Evolutionary conservation across 768 basidiomycete species (phyloP), one percentile per base, ranked within the genome.

Genomic region (Erythrobasidium yunnanense): DNA sequence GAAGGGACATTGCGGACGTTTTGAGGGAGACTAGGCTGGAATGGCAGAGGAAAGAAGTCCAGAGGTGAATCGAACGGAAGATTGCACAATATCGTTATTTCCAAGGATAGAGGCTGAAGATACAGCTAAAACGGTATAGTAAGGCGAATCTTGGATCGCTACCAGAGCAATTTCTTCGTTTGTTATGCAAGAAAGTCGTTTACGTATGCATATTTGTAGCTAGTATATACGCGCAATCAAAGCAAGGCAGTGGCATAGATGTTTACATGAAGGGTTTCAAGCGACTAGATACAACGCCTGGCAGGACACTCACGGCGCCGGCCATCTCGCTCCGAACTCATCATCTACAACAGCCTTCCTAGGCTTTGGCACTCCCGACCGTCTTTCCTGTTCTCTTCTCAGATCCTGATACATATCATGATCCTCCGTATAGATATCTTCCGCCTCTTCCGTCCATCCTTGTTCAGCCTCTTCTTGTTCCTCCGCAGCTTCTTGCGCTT

Each of bases 1-100:
- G 85, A 25, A 46, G 33, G 32, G 56, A 38, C 25, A 45, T 58
- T 22, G 38, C 4, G 5, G 54, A 5, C 23, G 22, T 55, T 4
- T 22, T 55, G 4, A 22, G 30, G 15, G 35, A 34, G 25, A 33
- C 30, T 29, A 29, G 22, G 38, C 30, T 34, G 32, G 54, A 55
- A 4, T 55, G 30, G 15, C 25, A 55, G 54, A 4, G 22, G 27
- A 29, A 55, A 34, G 38, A 42, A 42, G n/a, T 42, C 38, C 11
- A 42, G 38, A 42, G n/a, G 11, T 42, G n/a, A 42, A n/a, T 42
- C n/a, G 38, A 11, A 11, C 11, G 38, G 11, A 42, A 42, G 38
- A 11, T n/a, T 42, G 38, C 38, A 11, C 11, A 11, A 42, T 11
- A 42, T 42, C 11, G 38, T 42, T n/a, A 42, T 42, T n/a, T n/a